Base-by-base conservation (phyloP, 441 rosid species). In the Sinapis alba region DNA sequence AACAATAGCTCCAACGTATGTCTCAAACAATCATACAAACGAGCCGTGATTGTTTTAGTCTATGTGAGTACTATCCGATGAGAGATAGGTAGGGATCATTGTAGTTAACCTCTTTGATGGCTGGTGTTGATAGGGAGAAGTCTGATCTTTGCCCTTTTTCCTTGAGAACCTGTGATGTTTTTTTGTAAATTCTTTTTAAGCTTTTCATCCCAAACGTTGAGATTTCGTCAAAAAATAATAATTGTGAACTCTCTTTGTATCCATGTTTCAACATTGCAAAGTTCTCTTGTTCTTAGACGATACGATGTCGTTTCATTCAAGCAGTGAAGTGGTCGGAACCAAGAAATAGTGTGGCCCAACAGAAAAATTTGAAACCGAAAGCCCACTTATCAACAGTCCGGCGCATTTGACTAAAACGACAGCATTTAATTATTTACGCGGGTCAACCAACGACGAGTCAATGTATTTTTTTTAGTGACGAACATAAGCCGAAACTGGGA, bases 101-200 rank as follows among this genome's bases (percentile, higher is more conserved):
- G 3, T 65, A 47, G 59, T 65, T 67, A 56, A 34, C 62, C 11
- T 68, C 65, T 57, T 58, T 59, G 36, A 74, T 74, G 78, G 3
- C 27, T 73, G 41, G 59, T 73, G 78, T 74, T 74, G n/a, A 43
- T 64, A 54, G 68, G 57, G 28, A 38, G 45, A 64, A 73, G 77
- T 56, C 18, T 65, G 54, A n/a, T n/a, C 69, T 64, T 64, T 64
- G 43, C 70, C 32, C 13, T 45, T 41, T 41, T 20, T 38, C 56
- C 41, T 47, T 41, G 59, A 56, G 47, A 73, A 65, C 47, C 34
- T 36, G 64, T 53, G 57, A 64, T 56, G 58, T 28, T 16, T 65
- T 28, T 16, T 65, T 74, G 78, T 75, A 75, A 61, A 34, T 32
- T 21, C 2, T 58, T 13, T 11, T 59, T 12, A 10, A 38, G 20